Evolutionary conservation across 2,329 filamentous ascomycete genomes (phyloP).

Genomic region (Talaromyces rugulosus): DNA sequence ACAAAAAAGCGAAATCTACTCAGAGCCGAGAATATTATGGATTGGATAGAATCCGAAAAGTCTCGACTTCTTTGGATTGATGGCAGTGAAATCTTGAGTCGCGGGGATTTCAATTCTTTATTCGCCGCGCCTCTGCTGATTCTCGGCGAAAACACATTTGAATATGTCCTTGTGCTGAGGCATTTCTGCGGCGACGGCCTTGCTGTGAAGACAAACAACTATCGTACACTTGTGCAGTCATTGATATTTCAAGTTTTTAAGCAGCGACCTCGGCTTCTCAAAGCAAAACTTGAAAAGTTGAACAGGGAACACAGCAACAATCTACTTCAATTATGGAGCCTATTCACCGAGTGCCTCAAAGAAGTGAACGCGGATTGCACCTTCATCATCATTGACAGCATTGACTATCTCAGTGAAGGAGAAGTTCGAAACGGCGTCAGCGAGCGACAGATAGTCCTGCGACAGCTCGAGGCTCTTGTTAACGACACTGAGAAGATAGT

Average conservation of each 20-base stretch:
- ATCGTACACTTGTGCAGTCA: neutral
- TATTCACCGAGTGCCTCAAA: neutral
- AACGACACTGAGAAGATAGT: neutral
- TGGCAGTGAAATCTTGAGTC: neutral
- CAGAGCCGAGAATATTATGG: neutral
- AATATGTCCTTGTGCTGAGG: neutral
- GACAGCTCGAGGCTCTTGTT: neutral
- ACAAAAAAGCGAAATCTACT: neutral
- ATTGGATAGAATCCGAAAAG: neutral
- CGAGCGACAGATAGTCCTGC: neutral
- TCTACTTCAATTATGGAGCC: neutral
- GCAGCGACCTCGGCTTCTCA: neutral
- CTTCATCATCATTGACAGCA: neutral
- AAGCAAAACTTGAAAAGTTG: neutral
- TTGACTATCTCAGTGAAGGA: neutral
- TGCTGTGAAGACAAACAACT: neutral
- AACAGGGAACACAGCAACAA: neutral
- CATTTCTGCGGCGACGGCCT: conserved; percentile 1
- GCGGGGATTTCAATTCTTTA: neutral
- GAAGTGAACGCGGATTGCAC: neutral
- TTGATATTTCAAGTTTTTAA: neutral
- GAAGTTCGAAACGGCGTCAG: neutral
- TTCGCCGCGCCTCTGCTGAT: neutral
- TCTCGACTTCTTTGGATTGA: neutral
- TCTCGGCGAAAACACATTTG: neutral